Evolutionary conservation across 371 early-diverging fungal genomes (phyloP), one percentile per base, ranked within the genome.

Genomic region (Mortierella polycephala): DNA sequence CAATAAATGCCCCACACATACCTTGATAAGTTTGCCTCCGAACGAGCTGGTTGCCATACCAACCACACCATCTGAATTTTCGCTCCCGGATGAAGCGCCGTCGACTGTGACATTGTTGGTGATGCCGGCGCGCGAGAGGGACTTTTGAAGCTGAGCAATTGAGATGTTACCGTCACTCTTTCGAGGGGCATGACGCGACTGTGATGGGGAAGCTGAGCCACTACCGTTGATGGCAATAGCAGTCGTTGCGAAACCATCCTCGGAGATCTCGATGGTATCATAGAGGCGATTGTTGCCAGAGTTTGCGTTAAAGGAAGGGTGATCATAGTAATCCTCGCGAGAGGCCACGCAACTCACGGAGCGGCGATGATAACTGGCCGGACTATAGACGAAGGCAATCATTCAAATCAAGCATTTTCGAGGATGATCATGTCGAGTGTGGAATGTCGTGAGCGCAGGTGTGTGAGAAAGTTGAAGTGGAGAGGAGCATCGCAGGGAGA

Each of bases 11-110:
- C 10, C n/a, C 41, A 8, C 16, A 21, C 41, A 23, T 71, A 71
- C 76, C 71, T 76, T 69, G 66, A 57, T 64, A 42, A 60, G 49
- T 62, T 77, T 77, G 18, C 77, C 77, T 30, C 79, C 72, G 49
- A 77, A 62, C 4, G 79, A 56, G 9, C 65, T 63, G 39, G 79
- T 21, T 20, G 73, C 55, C 20, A 72, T 60, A 42, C 64, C 68
- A 23, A 61, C 61, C 7, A 57, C 64, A 42, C 62, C 66, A 42
- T 69, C 75, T 45, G 44, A 47, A 54, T 49, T 54, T 18, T 71
- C 70, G 40, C 49, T 41, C 20, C 59, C 49, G 5, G 44, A 41
- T 18, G 47, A 37, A 5, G 57, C 39, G 20, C 42, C 46, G 14
- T 37, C 51, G 14, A 53, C 13, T 9, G 62, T 18, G n/a, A 37